Evolutionary conservation across 2,329 filamentous ascomycete species (phyloP), one percentile per base, ranked within the genome.

Genomic region (Myriosclerotinia scirpicola): DNA sequence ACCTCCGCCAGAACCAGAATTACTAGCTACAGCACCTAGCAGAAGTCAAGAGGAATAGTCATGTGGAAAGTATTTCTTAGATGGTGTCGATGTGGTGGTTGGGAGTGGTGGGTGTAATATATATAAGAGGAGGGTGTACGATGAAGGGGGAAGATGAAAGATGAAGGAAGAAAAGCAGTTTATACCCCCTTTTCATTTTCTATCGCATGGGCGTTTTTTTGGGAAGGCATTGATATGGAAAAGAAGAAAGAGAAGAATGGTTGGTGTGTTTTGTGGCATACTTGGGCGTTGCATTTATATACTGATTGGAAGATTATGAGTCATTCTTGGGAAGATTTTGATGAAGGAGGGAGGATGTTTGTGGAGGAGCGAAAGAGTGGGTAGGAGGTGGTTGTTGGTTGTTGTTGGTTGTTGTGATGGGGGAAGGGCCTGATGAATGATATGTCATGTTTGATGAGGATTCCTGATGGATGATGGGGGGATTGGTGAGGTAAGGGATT

Each of bases 251-350:
- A 55, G 40, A 38, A 26, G 20, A 56, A 36, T 20, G 48, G 11
- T 38, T 36, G 44, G 50, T 11, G 30, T 38, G 20, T 50, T 50
- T 50, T 40, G n/a, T 8, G 44, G 56, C 30, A 38, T 36, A 26
- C 20, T 60, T 38, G 42, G 42, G 56, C 44, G 42, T 60, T 60
- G 30, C 20, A 60, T 60, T 38, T 38, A 60, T 60, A 60, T 60
- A 50, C 20, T 36, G 56, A 54, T 42, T 42, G 46, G n/a, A 53
- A 62, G n/a, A 62, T 62, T 34, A 62, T 17, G 15, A 2, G 11
- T 30, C 22, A 6, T 20, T 26, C 7, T 30, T 4, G 22, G 7
- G 22, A 42, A 26, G 34, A 3, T 52, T 20, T 30, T 17, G 34
- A 50, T 48, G 55, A 9, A 2, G 9, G 15, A 8, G 44, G 9